Evolutionary conservation across 345 rosid species (phyloP), one percentile per base, ranked within the genome.

Genomic region (Salix udensis): DNA sequence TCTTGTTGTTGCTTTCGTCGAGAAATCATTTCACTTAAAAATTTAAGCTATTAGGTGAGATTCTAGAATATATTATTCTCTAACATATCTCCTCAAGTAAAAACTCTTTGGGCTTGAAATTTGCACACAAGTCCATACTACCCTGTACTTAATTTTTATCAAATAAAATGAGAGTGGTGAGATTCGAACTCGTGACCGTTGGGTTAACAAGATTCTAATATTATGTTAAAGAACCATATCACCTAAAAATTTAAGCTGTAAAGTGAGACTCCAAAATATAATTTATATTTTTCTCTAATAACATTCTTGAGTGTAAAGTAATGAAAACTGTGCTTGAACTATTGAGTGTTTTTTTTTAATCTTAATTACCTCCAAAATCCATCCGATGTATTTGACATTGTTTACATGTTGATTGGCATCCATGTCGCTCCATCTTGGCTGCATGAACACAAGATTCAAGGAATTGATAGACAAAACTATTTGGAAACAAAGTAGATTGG

Each of bases 371-470:
- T 78, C 81, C 61, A 78, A n/a, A 24, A 78, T 78, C 73, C 77
- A 78, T 55, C 81, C 81, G 6, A 78, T 78, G 81, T 78, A 78
- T 58, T 78, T 78, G 8, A 78, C 81, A 58, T 78, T 78, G 58
- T 78, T 78, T 36, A 78, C 73, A 36, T 78, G 81, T 40, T 73
- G 81, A 60, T 78, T 72, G 70, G 81, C 81, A 42, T 78, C 81
- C 81, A 78, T 78, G 68, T 78, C 81, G 31, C 77, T 78, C 81
- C 81, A 78, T 66, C 81, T 73, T 6, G 81, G 77, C 81, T 78
- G 81, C 77, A 40, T 30, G 26, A 2, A 21, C 6, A 6, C n/a
- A 39, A 12, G 42, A 18, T 16, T 37, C 55, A n/a, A 15, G 39
- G 37, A 19, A n/a, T 69, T 58, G n/a, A 21, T 21, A 6, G 11